Conservation (phyloP, 495 filamentous ascomycete genomes). For the Cercophora newfieldiana region DNA sequence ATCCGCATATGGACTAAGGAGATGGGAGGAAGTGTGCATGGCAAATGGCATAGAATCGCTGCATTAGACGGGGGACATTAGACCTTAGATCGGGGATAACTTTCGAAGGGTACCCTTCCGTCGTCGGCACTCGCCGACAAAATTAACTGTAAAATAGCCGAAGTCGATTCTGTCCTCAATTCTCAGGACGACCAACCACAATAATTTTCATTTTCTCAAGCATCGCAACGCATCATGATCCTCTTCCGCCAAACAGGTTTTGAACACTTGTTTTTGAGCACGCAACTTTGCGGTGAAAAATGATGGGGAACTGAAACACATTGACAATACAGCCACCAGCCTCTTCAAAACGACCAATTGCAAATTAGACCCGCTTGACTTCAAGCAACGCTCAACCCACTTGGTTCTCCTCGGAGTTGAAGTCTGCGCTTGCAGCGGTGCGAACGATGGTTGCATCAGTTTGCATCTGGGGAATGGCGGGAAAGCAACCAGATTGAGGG, state of each 20-base stretch:
- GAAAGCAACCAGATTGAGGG: neutral
- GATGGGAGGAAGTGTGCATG: constrained; percentile 34
- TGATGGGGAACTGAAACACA: neutral
- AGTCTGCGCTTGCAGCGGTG: neutral
- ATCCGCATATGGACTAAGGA: constrained; percentile 25
- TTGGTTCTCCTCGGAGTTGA: neutral
- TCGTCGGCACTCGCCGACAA: constrained; percentile 35
- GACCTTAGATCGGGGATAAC: constrained; percentile 41
- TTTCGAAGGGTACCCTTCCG: constrained; percentile 26
- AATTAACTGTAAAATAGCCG: constrained; percentile 34
- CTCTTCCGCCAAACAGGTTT: neutral
- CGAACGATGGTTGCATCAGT: neutral
- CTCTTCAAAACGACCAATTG: neutral
- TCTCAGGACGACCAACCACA: constrained; percentile 17
- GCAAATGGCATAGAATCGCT: constrained; percentile 37
- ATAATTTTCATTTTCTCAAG: constrained; percentile 16
- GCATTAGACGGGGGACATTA: constrained; percentile 39
- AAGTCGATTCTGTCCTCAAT: constrained; percentile 28
- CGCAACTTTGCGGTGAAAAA: neutral
- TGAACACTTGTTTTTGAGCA: constrained; percentile 4
- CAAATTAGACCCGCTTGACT: constrained; percentile 6
- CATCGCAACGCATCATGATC: neutral
- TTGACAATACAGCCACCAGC: neutral
- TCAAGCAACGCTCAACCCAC: neutral
- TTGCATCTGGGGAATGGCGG: neutral